Evolutionary conservation across 2,329 filamentous ascomycete genomes (phyloP).

Genomic region (Xylariales sp.): DNA sequence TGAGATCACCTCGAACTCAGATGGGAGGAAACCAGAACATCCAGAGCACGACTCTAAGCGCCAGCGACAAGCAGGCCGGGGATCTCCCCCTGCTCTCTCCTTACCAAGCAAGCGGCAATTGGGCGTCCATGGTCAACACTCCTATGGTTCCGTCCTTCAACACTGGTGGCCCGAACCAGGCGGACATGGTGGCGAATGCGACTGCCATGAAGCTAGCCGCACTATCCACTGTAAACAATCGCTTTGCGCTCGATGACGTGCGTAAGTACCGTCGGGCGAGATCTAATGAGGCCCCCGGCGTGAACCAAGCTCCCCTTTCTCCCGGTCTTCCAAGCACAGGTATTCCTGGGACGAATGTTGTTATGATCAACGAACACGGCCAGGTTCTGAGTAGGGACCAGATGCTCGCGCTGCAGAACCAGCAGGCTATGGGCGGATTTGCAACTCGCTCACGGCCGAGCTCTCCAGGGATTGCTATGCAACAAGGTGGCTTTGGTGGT

Average conservation of each 20-base stretch:
- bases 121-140: slow-evolving; percentile 98
- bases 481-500: slow-evolving; percentile 54
- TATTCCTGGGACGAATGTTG: slow-evolving; percentile 69
- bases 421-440: slow-evolving; percentile 54
- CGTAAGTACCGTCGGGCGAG: slow-evolving; percentile 90
- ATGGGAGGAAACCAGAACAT: slow-evolving; percentile 65
- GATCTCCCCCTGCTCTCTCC: slow-evolving; percentile 86
- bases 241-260: slow-evolving; percentile 93
- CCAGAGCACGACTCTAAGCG: slow-evolving; percentile 77
- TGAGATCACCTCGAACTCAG: slow-evolving; percentile 74
- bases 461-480: slow-evolving; percentile 83
- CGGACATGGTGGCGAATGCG: slow-evolving; percentile 97
- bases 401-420: slow-evolving; percentile 73
- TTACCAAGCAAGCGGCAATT: slow-evolving; percentile 79
- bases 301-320: slow-evolving; percentile 58
- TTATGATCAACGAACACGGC: slow-evolving; percentile 93
- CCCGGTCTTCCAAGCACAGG: slow-evolving; percentile 59
- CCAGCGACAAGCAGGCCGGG: slow-evolving; percentile 60
- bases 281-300: slow-evolving; percentile 73
- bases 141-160: slow-evolving; percentile 89
- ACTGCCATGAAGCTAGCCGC: slow-evolving; percentile 98
- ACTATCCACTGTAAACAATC: slow-evolving; percentile 95
- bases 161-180: slow-evolving; percentile 63
- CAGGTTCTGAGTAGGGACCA: slow-evolving; percentile 84
- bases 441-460: slow-evolving; percentile 76